Percentiles rank a stretch among this genome's conserved stretches.
Evolutionary conservation across 768 basidiomycete species (phyloP).

Genomic region (Lactarius pseudohatsudake): DNA sequence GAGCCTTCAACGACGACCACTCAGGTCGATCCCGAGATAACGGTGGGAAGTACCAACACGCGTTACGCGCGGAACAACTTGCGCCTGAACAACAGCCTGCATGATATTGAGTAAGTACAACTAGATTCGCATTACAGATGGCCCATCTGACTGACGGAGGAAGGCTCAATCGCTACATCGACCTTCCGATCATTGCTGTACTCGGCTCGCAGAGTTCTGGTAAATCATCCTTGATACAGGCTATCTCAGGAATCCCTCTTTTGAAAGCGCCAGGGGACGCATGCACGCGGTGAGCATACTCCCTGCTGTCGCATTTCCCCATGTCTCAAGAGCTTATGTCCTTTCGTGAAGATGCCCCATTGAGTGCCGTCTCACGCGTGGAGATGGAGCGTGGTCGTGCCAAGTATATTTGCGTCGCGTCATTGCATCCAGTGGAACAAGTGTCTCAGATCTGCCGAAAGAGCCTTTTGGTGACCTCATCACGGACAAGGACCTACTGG

Average conservation of each 20-base stretch:
- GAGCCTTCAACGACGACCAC: constrained; percentile 10
- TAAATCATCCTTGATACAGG: constrained; percentile 37
- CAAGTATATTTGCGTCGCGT: constrained; percentile 15
- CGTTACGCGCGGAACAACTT: neutral
- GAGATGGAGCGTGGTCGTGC: constrained; percentile 17
- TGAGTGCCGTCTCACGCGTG: constrained; percentile 22
- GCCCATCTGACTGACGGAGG: constrained; percentile 1
- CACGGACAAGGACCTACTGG: neutral
- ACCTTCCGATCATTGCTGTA: constrained; percentile 35
- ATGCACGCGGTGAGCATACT: constrained; percentile 33
- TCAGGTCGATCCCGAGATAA: constrained; percentile 7
- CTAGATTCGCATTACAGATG: no score
- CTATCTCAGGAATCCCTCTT: constrained; percentile 33
- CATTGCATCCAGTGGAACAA: neutral
- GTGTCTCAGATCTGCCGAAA: constrained; percentile 3
- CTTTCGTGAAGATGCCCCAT: constrained; percentile 20
- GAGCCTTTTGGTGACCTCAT: constrained; percentile 16
- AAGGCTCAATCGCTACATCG: constrained; percentile 30
- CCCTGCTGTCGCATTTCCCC: neutral
- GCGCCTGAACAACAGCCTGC: constrained; percentile 5
- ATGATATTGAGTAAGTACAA: constrained; percentile 19
- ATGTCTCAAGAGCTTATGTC: neutral
- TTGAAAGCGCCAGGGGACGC: constrained; percentile 32
- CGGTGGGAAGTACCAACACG: neutral
- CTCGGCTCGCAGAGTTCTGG: constrained; percentile 37